phyloP scores from a whole-genome alignment of 768 basidiomycete species.

The Galerina sulciceps region DNA sequence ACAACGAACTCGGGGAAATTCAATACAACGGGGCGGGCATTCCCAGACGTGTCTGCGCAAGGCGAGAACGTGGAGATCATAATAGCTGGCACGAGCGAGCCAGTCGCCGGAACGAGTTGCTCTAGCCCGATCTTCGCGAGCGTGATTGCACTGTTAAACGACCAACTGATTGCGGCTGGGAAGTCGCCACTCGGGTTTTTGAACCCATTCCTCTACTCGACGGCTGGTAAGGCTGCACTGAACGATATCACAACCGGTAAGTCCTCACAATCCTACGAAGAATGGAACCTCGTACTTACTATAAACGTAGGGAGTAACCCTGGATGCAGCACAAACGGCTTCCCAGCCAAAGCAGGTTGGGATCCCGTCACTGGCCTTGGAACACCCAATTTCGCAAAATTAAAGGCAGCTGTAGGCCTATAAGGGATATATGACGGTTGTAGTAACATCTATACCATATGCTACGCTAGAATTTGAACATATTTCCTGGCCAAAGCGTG shows the following conservation, averaged over 20 bases:
- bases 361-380: slow-evolving; percentile 44
- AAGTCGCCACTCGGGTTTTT: slow-evolving; percentile 53
- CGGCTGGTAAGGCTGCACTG: slow-evolving; percentile 37
- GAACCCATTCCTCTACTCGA: slow-evolving; percentile 35
- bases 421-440: no score
- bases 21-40: slow-evolving; percentile 49
- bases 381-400: slow-evolving; percentile 35
- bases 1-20: slow-evolving; percentile 51
- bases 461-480: no score
- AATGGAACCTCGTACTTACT: neutral
- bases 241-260: slow-evolving; percentile 43
- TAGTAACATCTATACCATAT: no score
- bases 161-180: slow-evolving; percentile 44
- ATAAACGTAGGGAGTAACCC: slow-evolving; percentile 9
- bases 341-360: slow-evolving; percentile 38
- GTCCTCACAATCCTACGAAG: slow-evolving; percentile 25
- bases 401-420: slow-evolving; percentile 11
- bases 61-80: slow-evolving; percentile 34
- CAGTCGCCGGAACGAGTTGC: slow-evolving; percentile 53
- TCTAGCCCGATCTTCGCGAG: slow-evolving; percentile 52
- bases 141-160: slow-evolving; percentile 55
- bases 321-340: slow-evolving; percentile 18
- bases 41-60: slow-evolving; percentile 57
- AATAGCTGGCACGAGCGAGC: slow-evolving; percentile 36
- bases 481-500: no score